Conservation (phyloP, 176 grass and related monocot genomes). For the Triticum turgidum region DNA sequence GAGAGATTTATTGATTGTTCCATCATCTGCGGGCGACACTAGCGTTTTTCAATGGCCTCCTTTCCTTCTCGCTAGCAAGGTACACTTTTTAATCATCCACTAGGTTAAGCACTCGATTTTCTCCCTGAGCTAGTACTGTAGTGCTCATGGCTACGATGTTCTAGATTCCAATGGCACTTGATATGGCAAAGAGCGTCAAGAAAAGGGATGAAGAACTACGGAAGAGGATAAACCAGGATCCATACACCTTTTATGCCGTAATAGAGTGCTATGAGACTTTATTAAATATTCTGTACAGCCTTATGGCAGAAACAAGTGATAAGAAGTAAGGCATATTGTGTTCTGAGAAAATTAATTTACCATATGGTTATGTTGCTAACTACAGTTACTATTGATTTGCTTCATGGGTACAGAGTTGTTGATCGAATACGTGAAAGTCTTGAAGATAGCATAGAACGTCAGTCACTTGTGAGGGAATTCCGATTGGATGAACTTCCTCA, state of each 20-base stretch:
- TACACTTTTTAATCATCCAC: slow-evolving; percentile 24
- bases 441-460: slow-evolving; percentile 11
- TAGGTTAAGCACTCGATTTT: slow-evolving; percentile 8
- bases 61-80: slow-evolving; percentile 98
- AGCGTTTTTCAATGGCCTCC: slow-evolving; percentile 86
- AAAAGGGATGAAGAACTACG: slow-evolving; percentile 66
- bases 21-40: slow-evolving; percentile 54
- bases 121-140: not conserved
- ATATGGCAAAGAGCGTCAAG: slow-evolving; percentile 88
- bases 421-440: slow-evolving; percentile 34
- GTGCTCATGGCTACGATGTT: slow-evolving; percentile 11
- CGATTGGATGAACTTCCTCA: slow-evolving; percentile 77
- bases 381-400: slow-evolving; percentile 14
- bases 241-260: slow-evolving; percentile 64
- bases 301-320: slow-evolving; percentile 50
- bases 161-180: slow-evolving; percentile 89
- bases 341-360: slow-evolving; percentile 11
- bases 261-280: slow-evolving; percentile 78
- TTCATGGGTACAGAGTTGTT: slow-evolving; percentile 50
- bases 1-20: slow-evolving; percentile 74
- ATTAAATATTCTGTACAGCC: slow-evolving; percentile 46
- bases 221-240: slow-evolving; percentile 67
- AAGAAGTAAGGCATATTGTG: slow-evolving; percentile 45
- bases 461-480: slow-evolving; percentile 48
- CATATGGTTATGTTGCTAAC: slow-evolving; percentile 3